Conservation (phyloP, 306 rosid genomes). For the Morella rubra region DNA sequence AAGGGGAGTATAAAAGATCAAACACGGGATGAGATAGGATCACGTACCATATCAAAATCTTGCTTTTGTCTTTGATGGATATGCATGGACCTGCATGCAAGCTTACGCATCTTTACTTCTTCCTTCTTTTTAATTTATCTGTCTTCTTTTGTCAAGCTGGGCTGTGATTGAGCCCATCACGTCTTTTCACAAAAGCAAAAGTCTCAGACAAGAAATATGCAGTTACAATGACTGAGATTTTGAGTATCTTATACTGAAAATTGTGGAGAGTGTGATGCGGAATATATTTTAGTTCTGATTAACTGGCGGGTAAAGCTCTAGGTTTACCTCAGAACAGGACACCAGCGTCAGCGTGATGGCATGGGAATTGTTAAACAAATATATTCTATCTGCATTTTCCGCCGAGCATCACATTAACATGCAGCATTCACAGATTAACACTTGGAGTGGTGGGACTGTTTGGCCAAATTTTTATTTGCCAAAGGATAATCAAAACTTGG, state of each 20-base stretch:
- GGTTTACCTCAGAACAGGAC: not conserved
- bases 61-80: constrained; percentile 23
- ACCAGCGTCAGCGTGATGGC: not conserved
- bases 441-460: too few species aligned
- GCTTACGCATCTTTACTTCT: constrained; percentile 8
- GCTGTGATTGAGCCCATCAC: constrained; percentile 8
- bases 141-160: constrained; percentile 4
- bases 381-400: too few species aligned
- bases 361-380: too few species aligned
- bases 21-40: constrained; percentile 14
- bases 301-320: not conserved
- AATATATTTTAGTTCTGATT: not conserved
- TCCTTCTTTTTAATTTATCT: not conserved
- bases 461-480: too few species aligned
- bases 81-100: constrained; percentile 30
- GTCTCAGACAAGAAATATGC: constrained; percentile 10
- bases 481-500: too few species aligned
- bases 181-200: constrained; percentile 26
- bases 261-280: constrained; percentile 9
- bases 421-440: too few species aligned
- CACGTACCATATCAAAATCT: not conserved
- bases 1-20: not conserved
- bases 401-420: too few species aligned
- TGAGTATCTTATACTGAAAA: not conserved
- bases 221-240: not conserved